These are phyloP conservation scores for Anisogramma anomala DNA, from an alignment of 2,329 filamentous ascomycete genomes.

Conservation along the genomic window DNA sequence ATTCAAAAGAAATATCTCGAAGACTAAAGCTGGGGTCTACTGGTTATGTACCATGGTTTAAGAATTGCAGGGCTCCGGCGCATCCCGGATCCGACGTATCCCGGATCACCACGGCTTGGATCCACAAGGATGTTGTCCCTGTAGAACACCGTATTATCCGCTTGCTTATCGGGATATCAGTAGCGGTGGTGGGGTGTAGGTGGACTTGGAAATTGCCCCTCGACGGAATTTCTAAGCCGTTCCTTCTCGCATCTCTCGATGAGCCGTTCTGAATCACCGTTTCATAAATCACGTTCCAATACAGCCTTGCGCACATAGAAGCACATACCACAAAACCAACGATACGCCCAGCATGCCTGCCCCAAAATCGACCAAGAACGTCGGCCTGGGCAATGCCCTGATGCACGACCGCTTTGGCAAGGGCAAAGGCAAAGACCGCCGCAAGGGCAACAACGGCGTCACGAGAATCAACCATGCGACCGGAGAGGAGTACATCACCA, in stretches of 20 bases:
- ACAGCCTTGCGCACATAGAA: neutral
- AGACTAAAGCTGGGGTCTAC: too few relatives aligned
- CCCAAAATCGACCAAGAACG: slow-evolving; percentile 88
- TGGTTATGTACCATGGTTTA: too few relatives aligned
- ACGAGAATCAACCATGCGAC: slow-evolving; percentile 65
- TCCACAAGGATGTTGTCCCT: too few relatives aligned
- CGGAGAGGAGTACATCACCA: slow-evolving; percentile 86
- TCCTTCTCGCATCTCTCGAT: slow-evolving; percentile 4
- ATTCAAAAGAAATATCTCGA: too few relatives aligned
- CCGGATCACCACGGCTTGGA: too few relatives aligned
- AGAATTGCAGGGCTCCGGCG: too few relatives aligned
- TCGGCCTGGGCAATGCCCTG: slow-evolving; percentile 89
- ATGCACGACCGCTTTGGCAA: slow-evolving; percentile 99
- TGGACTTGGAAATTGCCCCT: slow-evolving; percentile 17
- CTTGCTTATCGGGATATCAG: too few relatives aligned
- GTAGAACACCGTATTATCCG: too few relatives aligned
- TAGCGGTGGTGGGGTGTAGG: too few relatives aligned
- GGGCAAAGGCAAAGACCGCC: slow-evolving; percentile 74
- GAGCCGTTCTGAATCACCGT: neutral
- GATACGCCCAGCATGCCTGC: slow-evolving; percentile 37
- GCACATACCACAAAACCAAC: neutral
- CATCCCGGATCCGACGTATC: too few relatives aligned
- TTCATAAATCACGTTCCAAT: neutral
- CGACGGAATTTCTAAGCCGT: slow-evolving; percentile 17
- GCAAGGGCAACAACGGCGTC: slow-evolving; percentile 44